These are phyloP conservation scores for Microbotryum scabiosae DNA, from an alignment of 1,284 basidiomycete genomes.

Conservation along the genomic window DNA sequence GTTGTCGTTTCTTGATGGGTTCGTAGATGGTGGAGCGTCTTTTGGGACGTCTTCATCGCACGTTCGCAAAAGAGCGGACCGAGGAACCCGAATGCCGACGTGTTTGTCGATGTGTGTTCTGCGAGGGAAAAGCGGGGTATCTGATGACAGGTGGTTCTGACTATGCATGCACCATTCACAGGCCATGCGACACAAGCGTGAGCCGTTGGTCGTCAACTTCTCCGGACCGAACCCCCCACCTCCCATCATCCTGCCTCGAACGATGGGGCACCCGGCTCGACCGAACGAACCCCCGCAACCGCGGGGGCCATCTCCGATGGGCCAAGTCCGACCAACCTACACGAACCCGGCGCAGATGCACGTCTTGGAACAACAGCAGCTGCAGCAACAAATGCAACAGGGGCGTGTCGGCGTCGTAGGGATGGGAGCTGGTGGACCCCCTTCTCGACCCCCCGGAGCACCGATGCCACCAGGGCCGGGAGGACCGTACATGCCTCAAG, in stretches of 20 bases:
- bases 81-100: conserved; percentile 37
- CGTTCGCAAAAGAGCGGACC: conserved; percentile 38
- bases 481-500: conserved; percentile 5
- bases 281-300: neutral
- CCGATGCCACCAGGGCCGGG: neutral
- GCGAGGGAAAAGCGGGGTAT: no score
- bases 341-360: conserved; percentile 19
- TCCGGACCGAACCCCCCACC: conserved; percentile 5
- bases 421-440: neutral
- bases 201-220: conserved; percentile 23
- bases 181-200: conserved; percentile 28
- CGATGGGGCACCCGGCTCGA: conserved; percentile 22
- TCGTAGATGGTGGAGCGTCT: conserved; percentile 42
- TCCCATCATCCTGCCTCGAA: conserved; percentile 25
- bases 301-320: neutral
- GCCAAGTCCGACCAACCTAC: conserved; percentile 9
- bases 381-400: conserved; percentile 29
- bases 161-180: neutral
- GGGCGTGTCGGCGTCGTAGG: neutral
- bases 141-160: no score
- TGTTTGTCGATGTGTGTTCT: conserved; percentile 39
- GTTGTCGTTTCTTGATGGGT: neutral
- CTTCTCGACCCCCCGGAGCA: neutral
- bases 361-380: conserved; percentile 29
- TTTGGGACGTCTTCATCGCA: conserved; percentile 43